A percentile compares a stretch with the other conserved stretches of the same genome.
Evolutionary conservation across 495 filamentous ascomycete genomes (phyloP).

Genomic region (Penicillium simplicissimum): DNA sequence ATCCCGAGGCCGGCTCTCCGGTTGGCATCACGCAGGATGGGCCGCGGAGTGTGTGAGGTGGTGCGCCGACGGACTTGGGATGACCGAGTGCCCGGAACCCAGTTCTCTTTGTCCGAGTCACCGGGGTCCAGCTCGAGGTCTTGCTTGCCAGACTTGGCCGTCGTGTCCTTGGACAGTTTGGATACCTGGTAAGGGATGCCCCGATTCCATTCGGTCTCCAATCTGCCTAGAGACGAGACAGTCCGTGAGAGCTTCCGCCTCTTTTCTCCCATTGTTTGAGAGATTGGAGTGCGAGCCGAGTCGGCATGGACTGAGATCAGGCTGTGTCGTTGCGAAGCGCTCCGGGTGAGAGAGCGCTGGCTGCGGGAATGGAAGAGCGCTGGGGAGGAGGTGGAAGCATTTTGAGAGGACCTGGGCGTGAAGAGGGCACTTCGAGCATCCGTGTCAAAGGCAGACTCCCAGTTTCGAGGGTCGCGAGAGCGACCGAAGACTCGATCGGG

Average conservation of each 20-base stretch:
- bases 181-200: constrained; percentile 13
- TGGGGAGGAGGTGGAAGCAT: constrained; percentile 71
- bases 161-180: constrained; percentile 31
- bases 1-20: constrained; percentile 30
- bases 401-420: constrained; percentile 68
- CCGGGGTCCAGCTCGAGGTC: constrained; percentile 50
- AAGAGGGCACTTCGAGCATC: constrained; percentile 72
- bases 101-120: constrained; percentile 96
- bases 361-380: constrained; percentile 67
- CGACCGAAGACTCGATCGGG: constrained; percentile 58
- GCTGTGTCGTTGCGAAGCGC: constrained; percentile 53
- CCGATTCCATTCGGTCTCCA: constrained; percentile 52
- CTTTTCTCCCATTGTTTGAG: constrained; percentile 55
- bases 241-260: constrained; percentile 62
- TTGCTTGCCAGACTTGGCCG: constrained; percentile 29
- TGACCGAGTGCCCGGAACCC: constrained; percentile 60
- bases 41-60: constrained; percentile 40
- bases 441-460: constrained; percentile 79
- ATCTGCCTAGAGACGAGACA: constrained; percentile 63
- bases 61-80: constrained; percentile 41
- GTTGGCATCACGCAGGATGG: constrained; percentile 49
- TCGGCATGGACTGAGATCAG: constrained; percentile 48
- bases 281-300: constrained; percentile 45
- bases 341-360: constrained; percentile 46
- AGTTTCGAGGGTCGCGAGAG: constrained; percentile 78